Conservation (phyloP, 2,329 filamentous ascomycete species). For the Aspergillus sp. region DNA sequence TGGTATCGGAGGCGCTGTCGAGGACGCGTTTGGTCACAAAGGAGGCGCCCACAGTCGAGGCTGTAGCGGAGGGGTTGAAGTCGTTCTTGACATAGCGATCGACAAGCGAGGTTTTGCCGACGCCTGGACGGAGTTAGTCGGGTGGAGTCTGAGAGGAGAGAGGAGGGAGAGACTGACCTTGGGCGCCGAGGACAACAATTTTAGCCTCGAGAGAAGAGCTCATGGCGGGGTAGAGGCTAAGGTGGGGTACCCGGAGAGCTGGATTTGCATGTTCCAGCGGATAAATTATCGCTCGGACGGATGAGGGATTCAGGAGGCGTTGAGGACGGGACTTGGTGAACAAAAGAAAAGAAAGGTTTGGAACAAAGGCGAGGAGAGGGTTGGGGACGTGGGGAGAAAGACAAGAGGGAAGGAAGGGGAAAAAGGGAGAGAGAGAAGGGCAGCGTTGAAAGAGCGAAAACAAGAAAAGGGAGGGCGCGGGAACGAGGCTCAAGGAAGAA, state of each 20-base stretch:
- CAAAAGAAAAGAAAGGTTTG: neutral
- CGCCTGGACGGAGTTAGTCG: slow-evolving; percentile 38
- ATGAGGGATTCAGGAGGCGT: neutral
- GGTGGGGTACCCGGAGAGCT: slow-evolving; percentile 26
- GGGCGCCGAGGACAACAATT: slow-evolving; percentile 55
- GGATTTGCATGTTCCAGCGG: slow-evolving; percentile 35
- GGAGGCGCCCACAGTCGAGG: slow-evolving; percentile 75
- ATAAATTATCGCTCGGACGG: too few species aligned
- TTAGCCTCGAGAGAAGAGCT: slow-evolving; percentile 55
- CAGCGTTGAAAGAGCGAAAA: neutral
- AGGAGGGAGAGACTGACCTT: slow-evolving; percentile 40
- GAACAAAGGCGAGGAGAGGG: neutral
- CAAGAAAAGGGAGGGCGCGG: neutral
- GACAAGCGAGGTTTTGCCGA: slow-evolving; percentile 56
- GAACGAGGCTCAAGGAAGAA: neutral
- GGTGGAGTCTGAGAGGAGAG: neutral
- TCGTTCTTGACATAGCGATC: slow-evolving; percentile 52
- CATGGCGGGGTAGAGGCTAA: slow-evolving; percentile 41
- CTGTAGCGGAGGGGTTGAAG: slow-evolving; percentile 45
- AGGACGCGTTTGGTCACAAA: slow-evolving; percentile 78
- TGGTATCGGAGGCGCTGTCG: slow-evolving; percentile 80
- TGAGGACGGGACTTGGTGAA: neutral
- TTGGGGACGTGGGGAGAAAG: neutral
- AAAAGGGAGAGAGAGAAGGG: neutral
- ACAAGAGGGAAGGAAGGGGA: neutral